A percentile compares a stretch with the other conserved stretches of the same genome.
Evolutionary conservation across 176 grass and related monocot species (phyloP).

Genomic region (Typha latifolia): DNA sequence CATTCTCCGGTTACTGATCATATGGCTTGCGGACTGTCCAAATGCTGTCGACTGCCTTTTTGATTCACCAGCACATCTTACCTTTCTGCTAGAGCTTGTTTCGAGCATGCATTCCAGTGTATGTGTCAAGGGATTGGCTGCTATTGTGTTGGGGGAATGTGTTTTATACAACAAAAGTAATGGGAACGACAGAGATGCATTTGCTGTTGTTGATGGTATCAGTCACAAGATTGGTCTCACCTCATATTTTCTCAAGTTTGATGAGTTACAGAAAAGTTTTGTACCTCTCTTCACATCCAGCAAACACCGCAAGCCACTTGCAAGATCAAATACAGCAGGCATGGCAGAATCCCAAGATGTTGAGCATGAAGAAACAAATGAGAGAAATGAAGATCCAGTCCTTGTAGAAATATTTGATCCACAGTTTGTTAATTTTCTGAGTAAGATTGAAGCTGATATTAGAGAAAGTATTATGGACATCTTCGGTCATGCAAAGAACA

Average conservation of each 20-base stretch:
- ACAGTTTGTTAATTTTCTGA: slow-evolving; percentile 50
- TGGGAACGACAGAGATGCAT: slow-evolving; percentile 67
- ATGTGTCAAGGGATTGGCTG: slow-evolving; percentile 75
- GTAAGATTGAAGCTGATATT: slow-evolving; percentile 73
- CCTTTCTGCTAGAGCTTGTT: slow-evolving; percentile 71
- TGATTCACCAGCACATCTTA: slow-evolving; percentile 62
- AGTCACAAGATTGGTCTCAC: slow-evolving; percentile 82
- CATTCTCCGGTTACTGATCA: slow-evolving; percentile 69
- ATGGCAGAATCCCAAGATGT: slow-evolving; percentile 66
- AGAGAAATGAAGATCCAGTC: slow-evolving; percentile 57
- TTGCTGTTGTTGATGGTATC: slow-evolving; percentile 78
- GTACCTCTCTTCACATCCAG: slow-evolving; percentile 22
- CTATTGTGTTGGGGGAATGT: slow-evolving; percentile 76
- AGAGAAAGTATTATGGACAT: slow-evolving; percentile 77
- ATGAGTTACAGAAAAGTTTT: slow-evolving; percentile 68
- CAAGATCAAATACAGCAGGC: slow-evolving; percentile 71
- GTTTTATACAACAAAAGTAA: slow-evolving; percentile 65
- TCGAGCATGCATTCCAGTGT: slow-evolving; percentile 53
- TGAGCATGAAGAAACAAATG: slow-evolving; percentile 55
- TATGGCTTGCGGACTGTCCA: slow-evolving; percentile 77
- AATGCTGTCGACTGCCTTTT: slow-evolving; percentile 79
- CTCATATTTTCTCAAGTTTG: slow-evolving; percentile 72
- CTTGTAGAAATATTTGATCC: slow-evolving; percentile 73
- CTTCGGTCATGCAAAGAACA: slow-evolving; percentile 70
- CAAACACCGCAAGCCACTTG: slow-evolving; percentile 52